phyloP scores from a whole-genome alignment of 208 protist species.

The Wallacemonas sp. region DNA sequence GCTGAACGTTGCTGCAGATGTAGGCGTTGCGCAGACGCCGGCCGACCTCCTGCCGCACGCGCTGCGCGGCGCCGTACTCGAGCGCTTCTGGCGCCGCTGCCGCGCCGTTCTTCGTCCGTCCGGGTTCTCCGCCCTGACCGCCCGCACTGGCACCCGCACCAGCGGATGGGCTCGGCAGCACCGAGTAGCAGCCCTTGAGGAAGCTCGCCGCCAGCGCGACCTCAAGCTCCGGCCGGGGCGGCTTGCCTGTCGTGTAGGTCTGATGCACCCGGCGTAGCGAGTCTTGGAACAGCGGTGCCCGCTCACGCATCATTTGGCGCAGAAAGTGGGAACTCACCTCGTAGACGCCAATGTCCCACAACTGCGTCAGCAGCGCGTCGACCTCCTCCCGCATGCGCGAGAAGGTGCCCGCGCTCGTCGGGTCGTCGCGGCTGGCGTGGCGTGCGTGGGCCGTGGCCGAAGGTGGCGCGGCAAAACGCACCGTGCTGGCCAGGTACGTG shows the following conservation, averaged over 20 bases:
- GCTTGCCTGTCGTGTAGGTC: constrained; percentile 24
- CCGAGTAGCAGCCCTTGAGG: constrained; percentile 14
- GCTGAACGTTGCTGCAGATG: constrained; percentile 20
- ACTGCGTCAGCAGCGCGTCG: constrained; percentile 16
- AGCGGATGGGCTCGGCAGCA: constrained; percentile 8
- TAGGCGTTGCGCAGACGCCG: constrained; percentile 21
- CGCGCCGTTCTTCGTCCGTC: not conserved
- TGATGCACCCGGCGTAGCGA: constrained; percentile 21
- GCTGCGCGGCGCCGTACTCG: constrained; percentile 5
- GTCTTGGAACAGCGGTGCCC: constrained; percentile 20
- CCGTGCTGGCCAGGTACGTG: constrained; percentile 20
- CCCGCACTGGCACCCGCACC: too few species aligned
- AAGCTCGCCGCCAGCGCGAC: constrained; percentile 10
- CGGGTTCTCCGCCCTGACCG: too few species aligned
- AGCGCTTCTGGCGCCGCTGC: not conserved
- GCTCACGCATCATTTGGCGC: constrained; percentile 23
- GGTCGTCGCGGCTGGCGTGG: not conserved
- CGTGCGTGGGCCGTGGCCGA: too few species aligned
- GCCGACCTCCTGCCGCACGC: not conserved
- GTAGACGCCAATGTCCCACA: constrained; percentile 18
- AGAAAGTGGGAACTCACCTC: constrained; percentile 25
- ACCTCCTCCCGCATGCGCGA: constrained; percentile 14
- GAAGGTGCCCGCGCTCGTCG: not conserved
- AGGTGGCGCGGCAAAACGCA: not conserved
- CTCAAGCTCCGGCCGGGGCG: constrained; percentile 12